Base-by-base conservation (phyloP, 2,329 filamentous ascomycete species). In the Talaromyces pinophilus region DNA sequence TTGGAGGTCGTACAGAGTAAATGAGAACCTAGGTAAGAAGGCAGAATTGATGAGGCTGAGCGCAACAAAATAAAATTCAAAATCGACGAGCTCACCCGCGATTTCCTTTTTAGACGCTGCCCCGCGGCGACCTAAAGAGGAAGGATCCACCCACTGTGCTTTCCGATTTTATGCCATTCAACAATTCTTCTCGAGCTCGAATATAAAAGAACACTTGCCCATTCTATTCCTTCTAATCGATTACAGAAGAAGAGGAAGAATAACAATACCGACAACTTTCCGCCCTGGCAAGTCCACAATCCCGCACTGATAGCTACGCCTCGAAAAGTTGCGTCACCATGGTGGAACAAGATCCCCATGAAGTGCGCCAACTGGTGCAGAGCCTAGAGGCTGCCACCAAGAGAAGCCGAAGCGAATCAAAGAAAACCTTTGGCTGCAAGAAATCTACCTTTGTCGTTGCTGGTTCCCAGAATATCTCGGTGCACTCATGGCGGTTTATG, bases 401-500 rank as follows among this genome's bases (percentile, higher is more conserved):
- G 80, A 81, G 54, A 86, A 79, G 81, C 67, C 84, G 86, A 72
- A 78, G 79, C 63, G 73, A 74, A 46, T 74, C 81, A 67, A 88
- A 86, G 69, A 85, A 83, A 46, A 82, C 82, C 2, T 92, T 92
- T 76, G 89, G 86, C 19, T 90, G 90, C 80, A 95, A 90, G 78
- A 96, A 93, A 81, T 88, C 86, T n/a, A 90, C 86, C 3, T 99
- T 92, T 75, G 72, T 83, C 1, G 86, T 98, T 50, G 80, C 81
- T 17, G 92, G 89, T 5, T 83, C 85, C 25, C 83, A 88, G 66
- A 83, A 86, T 30, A 86, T 92, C 70, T 82, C 82, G 5, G 92
- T 98, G 65, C 88, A 95, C 75, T 97, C 94, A 2, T 99, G 95
- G 95, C 90, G 90, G 71, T 90, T 98, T 79, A 88, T 91, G 72